Evolutionary conservation across 169 alveolate genomes (phyloP).

Genomic region (Plasmodium sp.): DNA sequence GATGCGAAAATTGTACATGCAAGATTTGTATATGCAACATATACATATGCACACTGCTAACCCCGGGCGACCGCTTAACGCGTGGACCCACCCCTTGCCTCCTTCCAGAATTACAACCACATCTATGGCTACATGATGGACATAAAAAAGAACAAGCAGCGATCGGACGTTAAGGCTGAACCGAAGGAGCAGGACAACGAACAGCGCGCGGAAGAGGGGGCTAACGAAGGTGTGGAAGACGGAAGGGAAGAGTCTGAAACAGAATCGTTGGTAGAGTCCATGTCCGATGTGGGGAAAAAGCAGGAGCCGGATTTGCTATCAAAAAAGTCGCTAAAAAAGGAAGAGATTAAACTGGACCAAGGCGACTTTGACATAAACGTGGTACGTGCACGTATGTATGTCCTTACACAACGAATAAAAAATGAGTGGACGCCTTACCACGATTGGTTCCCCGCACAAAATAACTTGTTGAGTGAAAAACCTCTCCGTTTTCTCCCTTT

Average conservation of each 20-base stretch:
- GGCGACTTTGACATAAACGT: conserved; percentile 24
- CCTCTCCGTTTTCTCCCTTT: conserved; percentile 5
- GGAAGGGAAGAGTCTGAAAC: conserved; percentile 43
- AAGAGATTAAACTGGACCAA: neutral
- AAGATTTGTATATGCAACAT: too few relatives aligned
- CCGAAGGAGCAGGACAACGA: neutral
- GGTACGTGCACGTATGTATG: conserved; percentile 18
- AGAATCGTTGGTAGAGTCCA: conserved; percentile 56
- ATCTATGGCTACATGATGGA: conserved; percentile 68
- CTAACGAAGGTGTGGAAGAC: conserved; percentile 1
- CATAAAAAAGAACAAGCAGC: conserved; percentile 18
- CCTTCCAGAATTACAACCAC: conserved; percentile 53
- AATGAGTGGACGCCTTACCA: neutral
- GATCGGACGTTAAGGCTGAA: neutral
- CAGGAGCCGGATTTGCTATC: neutral
- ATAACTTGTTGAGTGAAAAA: neutral
- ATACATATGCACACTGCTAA: neutral
- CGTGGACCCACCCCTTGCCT: neutral
- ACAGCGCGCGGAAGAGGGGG: neutral
- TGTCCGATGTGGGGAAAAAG: conserved; percentile 17
- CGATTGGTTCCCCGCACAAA: neutral
- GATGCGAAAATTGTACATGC: too few relatives aligned
- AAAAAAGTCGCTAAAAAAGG: neutral
- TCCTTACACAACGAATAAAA: neutral
- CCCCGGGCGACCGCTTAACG: neutral